These are phyloP conservation scores for Cenchrus americanus DNA, from an alignment of 176 grass and related monocot genomes.

Conservation along the genomic window DNA sequence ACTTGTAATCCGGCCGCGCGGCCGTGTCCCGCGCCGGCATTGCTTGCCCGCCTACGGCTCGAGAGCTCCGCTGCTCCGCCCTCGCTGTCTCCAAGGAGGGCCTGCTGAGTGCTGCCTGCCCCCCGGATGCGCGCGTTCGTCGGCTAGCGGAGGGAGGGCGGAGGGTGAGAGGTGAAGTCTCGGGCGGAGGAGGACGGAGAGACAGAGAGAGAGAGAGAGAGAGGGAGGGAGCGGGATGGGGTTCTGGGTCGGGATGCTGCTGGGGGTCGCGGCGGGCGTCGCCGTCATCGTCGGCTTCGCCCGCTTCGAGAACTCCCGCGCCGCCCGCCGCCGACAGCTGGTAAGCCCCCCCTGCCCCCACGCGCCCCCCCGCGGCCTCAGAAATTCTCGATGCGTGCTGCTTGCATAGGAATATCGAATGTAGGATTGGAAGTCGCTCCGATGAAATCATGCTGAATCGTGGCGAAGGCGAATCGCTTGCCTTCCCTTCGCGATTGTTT, in stretches of 20 bases:
- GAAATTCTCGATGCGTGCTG: neutral
- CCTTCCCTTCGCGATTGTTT: neutral
- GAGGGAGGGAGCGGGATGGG: slow-evolving; percentile 33
- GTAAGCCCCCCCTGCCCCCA: slow-evolving; percentile 1
- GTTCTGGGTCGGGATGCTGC: slow-evolving; percentile 56
- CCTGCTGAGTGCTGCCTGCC: neutral
- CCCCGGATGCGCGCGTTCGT: slow-evolving; percentile 20
- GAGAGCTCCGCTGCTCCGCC: neutral
- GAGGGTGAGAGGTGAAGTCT: neutral
- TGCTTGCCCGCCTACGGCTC: neutral
- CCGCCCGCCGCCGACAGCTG: slow-evolving; percentile 51
- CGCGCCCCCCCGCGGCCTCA: neutral
- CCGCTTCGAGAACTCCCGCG: slow-evolving; percentile 59
- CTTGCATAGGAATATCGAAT: neutral
- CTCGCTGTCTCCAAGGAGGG: neutral
- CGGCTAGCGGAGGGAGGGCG: neutral
- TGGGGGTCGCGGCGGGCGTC: slow-evolving; percentile 54
- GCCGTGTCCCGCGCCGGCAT: slow-evolving; percentile 40
- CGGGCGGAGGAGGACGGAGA: neutral
- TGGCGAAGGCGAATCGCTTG: slow-evolving; percentile 9
- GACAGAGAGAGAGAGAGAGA: neutral
- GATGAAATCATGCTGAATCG: neutral
- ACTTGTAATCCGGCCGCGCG: slow-evolving; percentile 29
- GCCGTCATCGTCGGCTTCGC: slow-evolving; percentile 59
- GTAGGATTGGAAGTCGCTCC: neutral